A percentile compares a stretch with the other conserved stretches of the same genome.
Evolutionary conservation across 1,284 basidiomycete species (phyloP).

Genomic region (Puccinia horiana): DNA sequence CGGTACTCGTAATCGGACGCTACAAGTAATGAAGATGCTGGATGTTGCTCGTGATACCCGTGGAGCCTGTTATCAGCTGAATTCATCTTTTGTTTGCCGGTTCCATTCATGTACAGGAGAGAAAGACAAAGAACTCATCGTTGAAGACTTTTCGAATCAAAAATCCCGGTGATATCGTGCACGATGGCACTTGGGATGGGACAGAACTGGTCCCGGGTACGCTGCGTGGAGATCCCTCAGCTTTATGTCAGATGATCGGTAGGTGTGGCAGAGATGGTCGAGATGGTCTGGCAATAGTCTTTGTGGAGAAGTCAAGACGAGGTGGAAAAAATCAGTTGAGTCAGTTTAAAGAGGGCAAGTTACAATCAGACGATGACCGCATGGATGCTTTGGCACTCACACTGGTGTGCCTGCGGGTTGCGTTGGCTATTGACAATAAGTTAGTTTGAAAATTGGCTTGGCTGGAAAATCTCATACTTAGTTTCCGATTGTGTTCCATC

Average conservation of each 20-base stretch:
- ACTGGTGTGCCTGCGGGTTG: background rate
- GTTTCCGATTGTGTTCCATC: no score
- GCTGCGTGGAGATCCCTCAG: background rate
- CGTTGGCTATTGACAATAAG: background rate
- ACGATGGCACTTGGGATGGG: background rate
- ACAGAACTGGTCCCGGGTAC: background rate
- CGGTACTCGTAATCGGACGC: background rate
- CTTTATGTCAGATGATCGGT: slow-evolving; percentile 12
- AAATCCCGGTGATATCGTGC: background rate
- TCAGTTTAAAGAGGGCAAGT: background rate
- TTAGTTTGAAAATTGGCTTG: background rate
- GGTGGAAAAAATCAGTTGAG: background rate
- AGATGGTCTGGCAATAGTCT: background rate
- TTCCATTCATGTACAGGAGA: background rate
- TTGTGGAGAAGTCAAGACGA: background rate
- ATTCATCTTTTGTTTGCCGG: background rate
- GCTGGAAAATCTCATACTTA: no score
- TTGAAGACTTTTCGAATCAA: background rate
- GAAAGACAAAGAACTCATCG: background rate
- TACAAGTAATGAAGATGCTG: background rate
- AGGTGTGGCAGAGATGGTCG: background rate
- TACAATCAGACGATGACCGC: background rate
- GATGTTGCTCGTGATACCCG: background rate
- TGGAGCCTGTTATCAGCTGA: background rate
- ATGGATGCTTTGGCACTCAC: background rate